A percentile compares a stretch with the other conserved stretches of the same genome.
Conservation (phyloP, 192 early-diverging fungal species). For the Nowakowskiella sp. region DNA sequence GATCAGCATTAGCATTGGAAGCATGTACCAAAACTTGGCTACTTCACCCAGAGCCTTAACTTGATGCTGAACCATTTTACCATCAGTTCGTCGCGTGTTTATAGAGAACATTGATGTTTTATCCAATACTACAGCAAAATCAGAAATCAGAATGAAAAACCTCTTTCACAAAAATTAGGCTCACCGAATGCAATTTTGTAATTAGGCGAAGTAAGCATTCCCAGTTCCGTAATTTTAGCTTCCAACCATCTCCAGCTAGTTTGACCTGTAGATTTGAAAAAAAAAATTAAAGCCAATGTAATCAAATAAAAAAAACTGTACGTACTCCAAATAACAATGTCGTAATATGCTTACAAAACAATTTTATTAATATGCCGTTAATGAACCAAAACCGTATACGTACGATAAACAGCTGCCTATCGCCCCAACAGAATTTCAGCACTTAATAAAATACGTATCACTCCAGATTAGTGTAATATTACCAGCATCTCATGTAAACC, state of each 20-base stretch:
- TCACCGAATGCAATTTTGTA: constrained; percentile 55
- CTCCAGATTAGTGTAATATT: background rate
- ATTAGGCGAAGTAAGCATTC: constrained; percentile 50
- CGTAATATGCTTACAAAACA: too few relatives aligned
- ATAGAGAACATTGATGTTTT: constrained; percentile 63
- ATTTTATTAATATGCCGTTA: too few relatives aligned
- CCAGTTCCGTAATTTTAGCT: constrained; percentile 66
- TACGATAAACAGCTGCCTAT: constrained; percentile 49
- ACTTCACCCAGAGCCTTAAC: constrained; percentile 56
- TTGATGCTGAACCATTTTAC: constrained; percentile 48
- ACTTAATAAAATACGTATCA: background rate
- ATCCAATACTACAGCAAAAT: constrained; percentile 45
- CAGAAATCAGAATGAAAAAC: background rate
- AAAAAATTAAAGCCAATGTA: background rate
- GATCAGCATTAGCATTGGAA: background rate
- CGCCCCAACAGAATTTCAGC: background rate
- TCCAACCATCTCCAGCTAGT: constrained; percentile 64
- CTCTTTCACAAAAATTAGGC: background rate
- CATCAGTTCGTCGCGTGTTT: constrained; percentile 28
- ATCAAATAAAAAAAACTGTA: background rate
- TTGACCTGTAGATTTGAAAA: constrained; percentile 33
- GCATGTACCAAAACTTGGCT: constrained; percentile 16
- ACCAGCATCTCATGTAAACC: constrained; percentile 28
- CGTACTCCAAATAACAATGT: constrained; percentile 73
- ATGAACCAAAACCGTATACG: too few relatives aligned